Evolutionary conservation across 139 green algal genomes (phyloP).

Genomic region (Chlorella sp.): DNA sequence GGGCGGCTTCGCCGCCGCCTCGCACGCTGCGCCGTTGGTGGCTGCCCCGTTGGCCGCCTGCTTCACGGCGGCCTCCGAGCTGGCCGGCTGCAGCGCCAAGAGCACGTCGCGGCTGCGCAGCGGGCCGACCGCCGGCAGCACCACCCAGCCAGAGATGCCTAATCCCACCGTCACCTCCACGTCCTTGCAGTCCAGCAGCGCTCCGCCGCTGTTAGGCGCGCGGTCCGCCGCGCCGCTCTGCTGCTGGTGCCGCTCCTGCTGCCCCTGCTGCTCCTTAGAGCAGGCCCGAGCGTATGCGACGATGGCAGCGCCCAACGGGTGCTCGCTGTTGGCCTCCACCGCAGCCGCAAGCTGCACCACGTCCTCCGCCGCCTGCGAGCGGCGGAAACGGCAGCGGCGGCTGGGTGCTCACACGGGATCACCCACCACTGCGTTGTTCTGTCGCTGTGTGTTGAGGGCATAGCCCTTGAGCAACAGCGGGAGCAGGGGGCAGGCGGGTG

Average conservation of each 20-base stretch:
- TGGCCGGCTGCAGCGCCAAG: neutral
- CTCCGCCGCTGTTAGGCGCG: neutral
- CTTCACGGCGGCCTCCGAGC: no score
- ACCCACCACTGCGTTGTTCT: no score
- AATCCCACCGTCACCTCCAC: conserved; percentile 29
- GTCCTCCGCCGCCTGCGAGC: conserved; percentile 35
- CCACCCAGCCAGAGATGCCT: conserved; percentile 39
- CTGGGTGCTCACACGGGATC: no score
- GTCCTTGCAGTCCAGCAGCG: conserved; percentile 3
- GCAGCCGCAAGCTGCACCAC: conserved; percentile 64
- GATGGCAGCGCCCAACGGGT: conserved; percentile 86
- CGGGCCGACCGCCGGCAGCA: neutral
- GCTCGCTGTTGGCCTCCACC: conserved; percentile 83
- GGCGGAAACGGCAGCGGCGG: neutral
- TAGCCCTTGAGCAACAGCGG: no score
- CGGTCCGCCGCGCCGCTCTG: neutral
- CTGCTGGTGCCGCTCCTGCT: neutral
- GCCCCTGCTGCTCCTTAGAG: neutral
- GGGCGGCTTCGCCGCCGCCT: no score
- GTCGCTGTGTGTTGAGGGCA: no score
- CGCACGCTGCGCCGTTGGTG: no score
- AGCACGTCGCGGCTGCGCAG: neutral
- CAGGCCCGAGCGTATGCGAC: conserved; percentile 54
- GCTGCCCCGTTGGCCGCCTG: no score
- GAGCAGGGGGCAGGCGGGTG: no score